These are phyloP conservation scores for Salinomyces thailandicus DNA, from an alignment of 2,329 filamentous ascomycete genomes.

Conservation along the genomic window DNA sequence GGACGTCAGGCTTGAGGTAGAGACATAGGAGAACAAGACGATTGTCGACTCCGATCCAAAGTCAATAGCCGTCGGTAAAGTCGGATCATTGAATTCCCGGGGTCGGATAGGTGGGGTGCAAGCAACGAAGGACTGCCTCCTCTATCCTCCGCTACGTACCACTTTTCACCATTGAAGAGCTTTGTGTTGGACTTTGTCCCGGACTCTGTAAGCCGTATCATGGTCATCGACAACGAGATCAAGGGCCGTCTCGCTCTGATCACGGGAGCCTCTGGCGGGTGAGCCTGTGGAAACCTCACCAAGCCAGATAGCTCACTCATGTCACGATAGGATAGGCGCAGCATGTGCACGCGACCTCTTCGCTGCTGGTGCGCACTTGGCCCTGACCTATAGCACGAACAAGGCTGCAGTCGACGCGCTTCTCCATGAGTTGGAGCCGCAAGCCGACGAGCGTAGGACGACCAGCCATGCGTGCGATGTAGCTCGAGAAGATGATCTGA, in stretches of 20 bases:
- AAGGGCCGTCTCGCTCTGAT: conserved; percentile 47
- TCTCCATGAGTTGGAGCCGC: conserved; percentile 20
- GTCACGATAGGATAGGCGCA: conserved; percentile 44
- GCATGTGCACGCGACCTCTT: conserved; percentile 49
- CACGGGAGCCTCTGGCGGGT: conserved; percentile 53
- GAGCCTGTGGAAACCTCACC: conserved; percentile 11
- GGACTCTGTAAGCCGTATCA: too few species aligned
- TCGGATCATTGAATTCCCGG: too few species aligned
- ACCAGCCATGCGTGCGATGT: conserved; percentile 51
- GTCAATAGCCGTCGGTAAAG: too few species aligned
- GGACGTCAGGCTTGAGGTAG: too few species aligned
- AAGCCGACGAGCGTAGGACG: conserved; percentile 30
- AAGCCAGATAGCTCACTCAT: conserved; percentile 1
- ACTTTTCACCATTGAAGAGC: too few species aligned
- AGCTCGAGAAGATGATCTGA: conserved; percentile 42
- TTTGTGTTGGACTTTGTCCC: too few species aligned
- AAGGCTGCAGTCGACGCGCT: conserved; percentile 37
- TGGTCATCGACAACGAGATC: conserved; percentile 30
- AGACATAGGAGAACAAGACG: too few species aligned
- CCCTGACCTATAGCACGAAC: conserved; percentile 49
- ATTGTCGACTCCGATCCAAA: too few species aligned
- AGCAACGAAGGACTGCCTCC: too few species aligned
- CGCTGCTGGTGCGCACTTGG: conserved; percentile 42
- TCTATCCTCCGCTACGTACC: too few species aligned
- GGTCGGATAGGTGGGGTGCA: too few species aligned